Percentiles rank a stretch among this genome's conserved stretches.
Conservation (phyloP, 805 yeast species). For the Myxozyma lipomycoides region DNA sequence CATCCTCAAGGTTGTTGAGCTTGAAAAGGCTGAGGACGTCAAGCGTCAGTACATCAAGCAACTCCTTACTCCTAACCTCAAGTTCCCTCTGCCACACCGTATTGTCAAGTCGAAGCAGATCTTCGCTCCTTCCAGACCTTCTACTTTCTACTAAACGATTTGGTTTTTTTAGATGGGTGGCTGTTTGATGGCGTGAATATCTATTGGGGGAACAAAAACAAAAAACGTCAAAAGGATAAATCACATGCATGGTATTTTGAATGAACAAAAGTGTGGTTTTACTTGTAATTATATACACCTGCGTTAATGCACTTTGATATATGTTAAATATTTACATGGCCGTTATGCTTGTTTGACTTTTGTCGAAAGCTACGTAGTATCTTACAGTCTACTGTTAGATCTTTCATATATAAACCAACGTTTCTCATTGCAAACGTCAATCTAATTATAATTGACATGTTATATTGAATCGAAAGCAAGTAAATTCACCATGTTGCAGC, state of each 20-base stretch:
- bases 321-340: background rate
- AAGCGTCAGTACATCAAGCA: slow-evolving; percentile 99
- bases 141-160: slow-evolving; percentile 83
- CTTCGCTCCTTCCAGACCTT: slow-evolving; percentile 89
- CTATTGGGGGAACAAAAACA: background rate
- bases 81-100: slow-evolving; percentile 99
- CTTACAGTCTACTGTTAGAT: too few species aligned
- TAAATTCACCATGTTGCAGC: too few species aligned
- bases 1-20: slow-evolving; percentile 97
- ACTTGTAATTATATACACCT: background rate
- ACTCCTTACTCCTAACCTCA: slow-evolving; percentile 89
- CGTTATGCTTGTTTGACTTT: background rate
- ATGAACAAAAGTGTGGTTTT: background rate
- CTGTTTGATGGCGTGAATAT: background rate
- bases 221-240: background rate
- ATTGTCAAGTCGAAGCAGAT: slow-evolving; percentile 83
- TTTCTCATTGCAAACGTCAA: too few species aligned
- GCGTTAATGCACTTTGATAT: background rate
- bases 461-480: too few species aligned
- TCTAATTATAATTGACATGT: too few species aligned
- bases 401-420: too few species aligned
- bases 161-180: background rate
- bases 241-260: slow-evolving; percentile 1
- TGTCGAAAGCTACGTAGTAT: too few species aligned
- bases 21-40: slow-evolving; percentile 95